Percentiles rank a stretch among this genome's conserved stretches.
phyloP scores from a whole-genome alignment of 768 basidiomycete genomes.

The Exidia glandulosa region DNA sequence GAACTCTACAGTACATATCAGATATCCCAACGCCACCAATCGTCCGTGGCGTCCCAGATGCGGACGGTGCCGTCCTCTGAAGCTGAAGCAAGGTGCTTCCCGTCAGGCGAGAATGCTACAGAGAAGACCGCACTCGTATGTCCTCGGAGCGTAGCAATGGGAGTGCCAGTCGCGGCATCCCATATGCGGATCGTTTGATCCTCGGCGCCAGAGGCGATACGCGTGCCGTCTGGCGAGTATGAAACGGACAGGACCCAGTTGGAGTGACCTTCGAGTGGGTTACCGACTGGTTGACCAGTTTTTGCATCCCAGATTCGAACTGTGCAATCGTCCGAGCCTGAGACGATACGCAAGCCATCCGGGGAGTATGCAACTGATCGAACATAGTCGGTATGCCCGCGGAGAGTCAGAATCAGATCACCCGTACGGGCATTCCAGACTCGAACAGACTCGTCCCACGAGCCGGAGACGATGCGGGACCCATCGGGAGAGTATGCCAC shows the following conservation, averaged over 20 bases:
- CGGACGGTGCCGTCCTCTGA: too few relatives aligned
- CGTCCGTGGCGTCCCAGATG: too few relatives aligned
- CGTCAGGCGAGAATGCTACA: constrained; percentile 26
- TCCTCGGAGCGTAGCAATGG: constrained; percentile 8
- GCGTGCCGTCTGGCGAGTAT: constrained; percentile 16
- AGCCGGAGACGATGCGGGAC: constrained; percentile 4
- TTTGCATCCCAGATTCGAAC: constrained; percentile 15
- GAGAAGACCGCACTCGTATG: constrained; percentile 14
- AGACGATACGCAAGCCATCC: constrained; percentile 14
- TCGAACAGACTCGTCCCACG: constrained; percentile 5
- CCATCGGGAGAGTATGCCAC: constrained; percentile 9
- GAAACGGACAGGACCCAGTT: too few relatives aligned
- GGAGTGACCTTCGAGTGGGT: too few relatives aligned
- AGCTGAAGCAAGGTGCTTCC: constrained; percentile 30
- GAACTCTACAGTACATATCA: too few relatives aligned
- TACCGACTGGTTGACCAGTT: constrained; percentile 10
- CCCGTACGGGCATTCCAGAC: constrained; percentile 7
- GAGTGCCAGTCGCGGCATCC: too few relatives aligned
- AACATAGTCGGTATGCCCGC: constrained; percentile 11
- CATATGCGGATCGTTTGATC: too few relatives aligned
- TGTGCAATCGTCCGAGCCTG: constrained; percentile 16
- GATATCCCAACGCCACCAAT: too few relatives aligned
- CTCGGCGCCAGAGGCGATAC: background rate
- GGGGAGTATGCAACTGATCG: constrained; percentile 14
- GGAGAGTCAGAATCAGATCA: background rate